Evolutionary conservation across 23 red algal genomes (phyloP), one percentile per base, ranked within the genome.

Genomic region (Gracilaria domingensis): DNA sequence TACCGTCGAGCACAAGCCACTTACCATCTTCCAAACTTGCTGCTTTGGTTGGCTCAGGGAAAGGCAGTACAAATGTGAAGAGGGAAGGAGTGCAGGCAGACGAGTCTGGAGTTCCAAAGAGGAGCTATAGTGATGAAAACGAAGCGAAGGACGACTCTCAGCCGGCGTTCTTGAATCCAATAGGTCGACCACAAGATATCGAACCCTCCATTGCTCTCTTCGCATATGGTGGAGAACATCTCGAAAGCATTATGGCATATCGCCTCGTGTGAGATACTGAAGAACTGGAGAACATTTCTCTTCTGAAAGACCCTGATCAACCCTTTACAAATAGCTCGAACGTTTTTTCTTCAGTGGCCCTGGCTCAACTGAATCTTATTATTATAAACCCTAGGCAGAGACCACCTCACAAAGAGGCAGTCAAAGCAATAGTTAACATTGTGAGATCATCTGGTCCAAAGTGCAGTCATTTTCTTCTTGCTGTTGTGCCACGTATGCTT

Each of bases 291-390:
- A 90, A 88, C 25, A 65, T 78, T 29, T 96, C 89, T 12, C 79
- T 99, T 45, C 89, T 99, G 13, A 81, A 67, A 14, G 90, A 90
- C 29, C 75, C 96, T 30, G 91, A 89, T 3, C 97, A 99, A 78
- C 97, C 97, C 21, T 99, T 96, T 58, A 96, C 97, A 29, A 91
- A 90, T 36, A 96, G 93, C 47, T 82, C 83, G 14, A 90, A 96
- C 69, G 96, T 95, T 85, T 99, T 96, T 83, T 91, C 97, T 28
- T 96, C 94, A 28, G 97, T 91, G 17, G 90, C 91, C 11, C 73
- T 99, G 14, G 97, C 96, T 70, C 84, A 86, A 64, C 84, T 99
- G 40, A 84, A 99, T 83, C 49, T 88, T 21, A 95, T 99, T 9
- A 82, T 99, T 28, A 86, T 36, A 9, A 87, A 96, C 34, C 66